These are phyloP conservation scores for Trichosporon inkin DNA, from an alignment of 1,284 basidiomycete genomes.

Conservation along the genomic window DNA sequence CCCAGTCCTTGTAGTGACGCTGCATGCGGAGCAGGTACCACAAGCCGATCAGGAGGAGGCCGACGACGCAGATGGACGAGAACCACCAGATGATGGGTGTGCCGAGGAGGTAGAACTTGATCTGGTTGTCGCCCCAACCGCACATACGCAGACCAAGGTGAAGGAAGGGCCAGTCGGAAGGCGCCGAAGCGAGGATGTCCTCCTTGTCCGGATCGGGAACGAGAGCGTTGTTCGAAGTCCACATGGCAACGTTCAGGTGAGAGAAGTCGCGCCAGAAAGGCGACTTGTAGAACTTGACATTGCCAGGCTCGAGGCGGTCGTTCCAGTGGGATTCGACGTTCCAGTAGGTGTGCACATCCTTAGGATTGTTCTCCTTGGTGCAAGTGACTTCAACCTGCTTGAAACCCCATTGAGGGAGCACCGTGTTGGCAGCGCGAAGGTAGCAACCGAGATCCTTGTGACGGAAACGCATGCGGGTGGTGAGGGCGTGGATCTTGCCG, in stretches of 20 bases:
- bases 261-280: slow-evolving; percentile 96
- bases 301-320: slow-evolving; percentile 73
- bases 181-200: slow-evolving; percentile 88
- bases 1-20: slow-evolving; percentile 85
- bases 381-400: slow-evolving; percentile 97
- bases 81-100: slow-evolving; percentile 93
- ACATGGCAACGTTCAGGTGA: slow-evolving; percentile 99
- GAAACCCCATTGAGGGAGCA: slow-evolving; percentile 97
- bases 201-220: slow-evolving; percentile 97
- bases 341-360: slow-evolving; percentile 89
- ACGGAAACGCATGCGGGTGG: slow-evolving; percentile 79
- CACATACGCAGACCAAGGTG: slow-evolving; percentile 91
- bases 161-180: slow-evolving; percentile 90
- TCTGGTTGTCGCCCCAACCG: slow-evolving; percentile 82
- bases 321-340: slow-evolving; percentile 98
- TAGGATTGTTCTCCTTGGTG: slow-evolving; percentile 77
- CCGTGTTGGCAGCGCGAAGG: slow-evolving; percentile 78
- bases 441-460: slow-evolving; percentile 81
- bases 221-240: slow-evolving; percentile 98
- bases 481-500: slow-evolving; percentile 76
- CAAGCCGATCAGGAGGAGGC: slow-evolving; percentile 57
- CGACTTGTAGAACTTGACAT: slow-evolving; percentile 78
- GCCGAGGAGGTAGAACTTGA: slow-evolving; percentile 91
- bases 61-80: slow-evolving; percentile 63
- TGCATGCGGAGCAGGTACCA: slow-evolving; percentile 80